Percentiles rank a stretch among this genome's conserved stretches.
phyloP scores from a whole-genome alignment of 257 asterid genomes.

The Solanum ossicruentum region DNA sequence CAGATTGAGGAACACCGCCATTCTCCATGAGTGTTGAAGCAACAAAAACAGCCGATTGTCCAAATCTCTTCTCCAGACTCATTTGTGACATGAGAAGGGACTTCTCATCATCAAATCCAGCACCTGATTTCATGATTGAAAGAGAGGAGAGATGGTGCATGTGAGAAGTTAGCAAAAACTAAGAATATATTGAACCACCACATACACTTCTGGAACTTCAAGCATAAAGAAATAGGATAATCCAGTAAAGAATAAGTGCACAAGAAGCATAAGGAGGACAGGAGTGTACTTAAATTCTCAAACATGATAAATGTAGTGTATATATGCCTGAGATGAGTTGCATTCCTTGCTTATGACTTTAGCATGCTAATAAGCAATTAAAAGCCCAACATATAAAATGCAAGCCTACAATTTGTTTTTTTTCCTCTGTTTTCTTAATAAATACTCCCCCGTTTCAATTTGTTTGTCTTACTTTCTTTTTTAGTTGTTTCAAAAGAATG shows the following conservation, averaged over 20 bases:
- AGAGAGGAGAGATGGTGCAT: not conserved
- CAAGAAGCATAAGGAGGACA: not conserved
- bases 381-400: not conserved
- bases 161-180: not conserved
- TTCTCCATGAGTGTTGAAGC: conserved; percentile 96
- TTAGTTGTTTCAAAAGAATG: not conserved
- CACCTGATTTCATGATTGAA: conserved; percentile 29
- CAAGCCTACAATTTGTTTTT: not conserved
- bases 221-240: not conserved
- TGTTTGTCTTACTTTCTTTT: not conserved
- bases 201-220: not conserved
- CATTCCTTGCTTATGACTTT: not conserved
- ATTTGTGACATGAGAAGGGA: conserved; percentile 85
- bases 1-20: conserved; percentile 96
- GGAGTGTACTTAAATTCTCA: not conserved
- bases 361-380: not conserved
- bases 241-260: not conserved
- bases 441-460: not conserved
- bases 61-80: conserved; percentile 96
- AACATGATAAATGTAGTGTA: not conserved
- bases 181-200: not conserved
- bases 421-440: not conserved
- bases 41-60: conserved; percentile 93
- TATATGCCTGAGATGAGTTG: not conserved
- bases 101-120: conserved; percentile 94